A percentile compares a stretch with the other conserved stretches of the same genome.
Evolutionary conservation across 2,329 filamentous ascomycete genomes (phyloP).

Genomic region (Fusarium chuoi): DNA sequence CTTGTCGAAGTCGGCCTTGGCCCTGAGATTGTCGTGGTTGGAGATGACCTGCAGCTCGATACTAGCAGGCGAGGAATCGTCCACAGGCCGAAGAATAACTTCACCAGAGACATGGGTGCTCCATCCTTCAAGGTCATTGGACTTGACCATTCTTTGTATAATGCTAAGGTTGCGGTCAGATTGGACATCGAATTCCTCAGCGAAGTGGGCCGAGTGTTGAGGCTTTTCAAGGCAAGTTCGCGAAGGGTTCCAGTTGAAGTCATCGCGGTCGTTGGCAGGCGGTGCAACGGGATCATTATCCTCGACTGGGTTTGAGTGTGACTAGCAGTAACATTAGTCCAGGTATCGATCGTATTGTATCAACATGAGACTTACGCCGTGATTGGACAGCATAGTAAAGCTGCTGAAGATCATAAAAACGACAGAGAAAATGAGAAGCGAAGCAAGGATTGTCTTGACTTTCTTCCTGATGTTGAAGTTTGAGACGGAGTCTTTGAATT

Average conservation of each 20-base stretch:
- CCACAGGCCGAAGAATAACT: slow-evolving; percentile 55
- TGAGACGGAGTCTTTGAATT: slow-evolving; percentile 38
- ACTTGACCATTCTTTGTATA: slow-evolving; percentile 49
- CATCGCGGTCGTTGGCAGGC: slow-evolving; percentile 32
- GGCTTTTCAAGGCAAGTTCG: slow-evolving; percentile 41
- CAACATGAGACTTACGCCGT: slow-evolving; percentile 43
- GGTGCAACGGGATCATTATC: slow-evolving; percentile 41
- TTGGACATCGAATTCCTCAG: slow-evolving; percentile 45
- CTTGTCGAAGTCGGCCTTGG: slow-evolving; percentile 49
- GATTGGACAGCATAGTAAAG: slow-evolving; percentile 22
- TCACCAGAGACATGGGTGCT: slow-evolving; percentile 56
- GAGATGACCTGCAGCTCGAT: slow-evolving; percentile 58
- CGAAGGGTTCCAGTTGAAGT: slow-evolving; percentile 44
- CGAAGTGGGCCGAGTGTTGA: not conserved
- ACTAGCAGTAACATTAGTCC: not conserved
- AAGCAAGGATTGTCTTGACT: slow-evolving; percentile 46
- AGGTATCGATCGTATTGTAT: too few relatives aligned
- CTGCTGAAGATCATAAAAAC: slow-evolving; percentile 44
- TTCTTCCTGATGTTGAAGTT: slow-evolving; percentile 40
- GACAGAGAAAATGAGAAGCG: slow-evolving; percentile 49
- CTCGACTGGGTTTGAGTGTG: slow-evolving; percentile 32
- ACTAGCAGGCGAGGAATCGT: slow-evolving; percentile 47
- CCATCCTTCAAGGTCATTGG: slow-evolving; percentile 29
- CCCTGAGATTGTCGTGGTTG: slow-evolving; percentile 55
- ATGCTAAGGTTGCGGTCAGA: slow-evolving; percentile 52